Base-by-base conservation (phyloP, 306 rosid species). In the Casuarina glauca region DNA sequence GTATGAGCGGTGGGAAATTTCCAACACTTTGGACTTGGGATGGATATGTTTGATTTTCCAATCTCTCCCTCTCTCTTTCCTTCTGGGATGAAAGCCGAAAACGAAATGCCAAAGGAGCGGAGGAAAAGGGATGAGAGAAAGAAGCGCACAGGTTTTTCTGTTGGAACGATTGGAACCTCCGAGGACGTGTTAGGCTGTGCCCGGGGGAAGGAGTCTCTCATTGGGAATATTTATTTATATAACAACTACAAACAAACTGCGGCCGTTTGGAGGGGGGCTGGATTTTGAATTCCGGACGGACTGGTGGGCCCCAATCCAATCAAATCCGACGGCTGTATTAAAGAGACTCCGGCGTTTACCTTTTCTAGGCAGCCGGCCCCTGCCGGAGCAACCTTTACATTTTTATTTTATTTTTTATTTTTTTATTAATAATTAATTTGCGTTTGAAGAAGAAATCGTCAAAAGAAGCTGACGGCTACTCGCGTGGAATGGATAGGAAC, bases 101-200 rank as follows among this genome's bases (percentile, higher is more conserved):
- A 49, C 73, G 75, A 64, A n/a, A 77, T 69, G 45, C 53, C 41
- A 7, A 63, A 42, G 68, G 51, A 70, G 6, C 51, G 45, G 42
- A 70, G 55, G 45, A 61, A 41, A 20, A 62, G 44, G 12, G 63
- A 8, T 48, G 45, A 66, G 52, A 64, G 53, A 73, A 39, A 11
- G 45, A 41, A 67, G 45, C 74, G 62, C 69, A 63, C 87, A 60
- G 88, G 82, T 83, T 79, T 84, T 91, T 89, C 89, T 51, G 93
- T 86, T 57, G 61, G 77, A 53, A 81, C 42, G 81, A 50, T 67
- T 83, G 42, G 78, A 54, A 87, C 48, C 7, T 36, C 3, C 3
- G 41, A 44, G 66, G 78, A 79, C 87, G 91, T 57, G 41, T 39
- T 5, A 48, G 39, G 20, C 53, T 26, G 16, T 49, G 55, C 32